phyloP scores from a whole-genome alignment of 768 basidiomycete species.

The Piloderma croceum region DNA sequence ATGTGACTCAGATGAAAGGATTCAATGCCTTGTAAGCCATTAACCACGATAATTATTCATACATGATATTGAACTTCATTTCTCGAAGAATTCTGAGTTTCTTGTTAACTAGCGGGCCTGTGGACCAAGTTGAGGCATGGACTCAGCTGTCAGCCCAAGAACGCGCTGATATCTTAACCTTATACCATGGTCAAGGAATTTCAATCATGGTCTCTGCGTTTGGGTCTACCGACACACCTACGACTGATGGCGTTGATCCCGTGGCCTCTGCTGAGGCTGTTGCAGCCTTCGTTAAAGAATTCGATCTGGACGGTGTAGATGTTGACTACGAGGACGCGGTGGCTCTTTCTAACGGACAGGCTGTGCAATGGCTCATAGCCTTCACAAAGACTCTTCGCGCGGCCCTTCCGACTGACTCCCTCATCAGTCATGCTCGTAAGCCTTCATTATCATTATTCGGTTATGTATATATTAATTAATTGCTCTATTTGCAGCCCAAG shows the following conservation, averaged over 20 bases:
- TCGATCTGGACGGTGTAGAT: slow-evolving; percentile 47
- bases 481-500: slow-evolving; percentile 11
- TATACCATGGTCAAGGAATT: slow-evolving; percentile 55
- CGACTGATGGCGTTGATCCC: slow-evolving; percentile 53
- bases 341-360: slow-evolving; percentile 22
- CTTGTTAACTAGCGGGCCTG: slow-evolving; percentile 48
- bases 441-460: slow-evolving; percentile 5
- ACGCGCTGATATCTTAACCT: slow-evolving; percentile 42
- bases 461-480: not conserved
- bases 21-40: slow-evolving; percentile 53
- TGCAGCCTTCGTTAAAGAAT: slow-evolving; percentile 60
- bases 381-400: slow-evolving; percentile 48
- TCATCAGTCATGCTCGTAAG: slow-evolving; percentile 54
- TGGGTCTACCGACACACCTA: slow-evolving; percentile 50
- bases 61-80: slow-evolving; percentile 1
- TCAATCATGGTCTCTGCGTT: slow-evolving; percentile 61
- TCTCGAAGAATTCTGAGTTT: slow-evolving; percentile 42
- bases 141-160: slow-evolving; percentile 38
- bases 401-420: slow-evolving; percentile 41
- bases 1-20: slow-evolving; percentile 32
- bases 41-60: slow-evolving; percentile 3
- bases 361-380: slow-evolving; percentile 44
- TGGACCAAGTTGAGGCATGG: slow-evolving; percentile 58
- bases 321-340: slow-evolving; percentile 15
- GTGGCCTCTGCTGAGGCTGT: slow-evolving; percentile 55